Evolutionary conservation across 768 basidiomycete species (phyloP).

Genomic region (Favolaschia claudopus): DNA sequence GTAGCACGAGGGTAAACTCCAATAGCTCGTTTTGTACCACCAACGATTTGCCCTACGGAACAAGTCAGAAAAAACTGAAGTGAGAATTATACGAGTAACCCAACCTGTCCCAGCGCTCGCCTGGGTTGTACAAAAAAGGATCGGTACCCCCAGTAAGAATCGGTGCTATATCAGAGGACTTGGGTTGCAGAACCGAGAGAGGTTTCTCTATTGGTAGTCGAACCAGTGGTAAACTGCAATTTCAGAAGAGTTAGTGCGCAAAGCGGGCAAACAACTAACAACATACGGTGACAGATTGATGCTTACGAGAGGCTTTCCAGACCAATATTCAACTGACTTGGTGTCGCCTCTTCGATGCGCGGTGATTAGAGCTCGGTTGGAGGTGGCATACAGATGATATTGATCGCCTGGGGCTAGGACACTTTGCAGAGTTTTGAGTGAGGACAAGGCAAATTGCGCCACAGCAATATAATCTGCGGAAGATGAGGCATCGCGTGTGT

Average conservation of each 20-base stretch:
- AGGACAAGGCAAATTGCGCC: conserved; percentile 89
- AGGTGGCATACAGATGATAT: conserved; percentile 75
- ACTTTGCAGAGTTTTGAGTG: conserved; percentile 74
- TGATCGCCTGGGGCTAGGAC: conserved; percentile 83
- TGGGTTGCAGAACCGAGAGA: conserved; percentile 56
- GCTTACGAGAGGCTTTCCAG: conserved; percentile 79
- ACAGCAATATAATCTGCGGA: conserved; percentile 80
- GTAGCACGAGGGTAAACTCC: conserved; percentile 85
- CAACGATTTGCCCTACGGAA: conserved; percentile 58
- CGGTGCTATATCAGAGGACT: conserved; percentile 48
- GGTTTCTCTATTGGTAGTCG: conserved; percentile 81
- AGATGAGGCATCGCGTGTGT: conserved; percentile 1
- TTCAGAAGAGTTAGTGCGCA: conserved; percentile 17
- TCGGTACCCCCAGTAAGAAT: conserved; percentile 69
- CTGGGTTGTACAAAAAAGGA: conserved; percentile 95
- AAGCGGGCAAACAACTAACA: not conserved
- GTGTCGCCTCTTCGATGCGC: conserved; percentile 81
- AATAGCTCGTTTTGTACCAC: conserved; percentile 85
- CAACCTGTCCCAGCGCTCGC: conserved; percentile 65
- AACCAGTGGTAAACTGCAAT: conserved; percentile 68
- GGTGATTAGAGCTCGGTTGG: conserved; percentile 74
- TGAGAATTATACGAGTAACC: conserved; percentile 20
- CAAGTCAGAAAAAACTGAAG: conserved; percentile 1
- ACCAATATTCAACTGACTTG: conserved; percentile 84
- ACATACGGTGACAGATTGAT: conserved; percentile 81